Base-by-base conservation (phyloP, 352 stramenopile species). In the Phytophthora gonapodyides region DNA sequence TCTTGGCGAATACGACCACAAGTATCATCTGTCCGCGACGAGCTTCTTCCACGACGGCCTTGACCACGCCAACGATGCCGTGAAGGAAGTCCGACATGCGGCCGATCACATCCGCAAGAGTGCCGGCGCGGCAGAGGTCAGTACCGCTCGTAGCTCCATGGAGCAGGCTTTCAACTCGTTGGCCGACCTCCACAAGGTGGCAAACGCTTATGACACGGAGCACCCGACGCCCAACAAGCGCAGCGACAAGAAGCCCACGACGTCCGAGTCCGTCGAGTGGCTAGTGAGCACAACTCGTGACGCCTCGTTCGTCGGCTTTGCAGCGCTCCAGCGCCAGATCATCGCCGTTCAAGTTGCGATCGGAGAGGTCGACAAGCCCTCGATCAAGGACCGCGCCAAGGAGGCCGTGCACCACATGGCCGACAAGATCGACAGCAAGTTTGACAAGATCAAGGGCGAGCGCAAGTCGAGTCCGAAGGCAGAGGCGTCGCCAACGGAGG, bases 251-350 rank as follows among this genome's bases (percentile, higher is more conserved):
- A 68, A 68, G 9, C 44, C n/a, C 5, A 61, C 61, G 21, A 64
- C 49, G 19, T 65, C 56, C 34, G 67, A 75, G 35, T 64, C 48
- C 33, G 17, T 68, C 1, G 52, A 68, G 61, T 75, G 61, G 67
- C 61, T 75, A 10, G 67, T 75, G 41, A 75, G 61, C 37, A 62
- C 56, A 4, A 71, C 67, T 30, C 67, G 67, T 7, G 67, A 75
- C 19, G 46, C 57, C 12, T 45, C 60, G 16, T 71, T 75, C 41
- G 54, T 27, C 35, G 67, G 56, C 11, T 71, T 71, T 44, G 49
- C 55, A 4, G 44, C 56, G 30, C 36, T 75, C 15, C 61, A 71
- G 11, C 58, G 38, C 6, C 61, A 75, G 46, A 67, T 75, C 15
- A 16, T 68, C 1, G 41, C 58, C 30, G 50, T 65, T 0, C 61